Percentiles rank a stretch among this genome's conserved stretches.
Evolutionary conservation across 768 basidiomycete species (phyloP).

Genomic region (Kondoa subrosea): DNA sequence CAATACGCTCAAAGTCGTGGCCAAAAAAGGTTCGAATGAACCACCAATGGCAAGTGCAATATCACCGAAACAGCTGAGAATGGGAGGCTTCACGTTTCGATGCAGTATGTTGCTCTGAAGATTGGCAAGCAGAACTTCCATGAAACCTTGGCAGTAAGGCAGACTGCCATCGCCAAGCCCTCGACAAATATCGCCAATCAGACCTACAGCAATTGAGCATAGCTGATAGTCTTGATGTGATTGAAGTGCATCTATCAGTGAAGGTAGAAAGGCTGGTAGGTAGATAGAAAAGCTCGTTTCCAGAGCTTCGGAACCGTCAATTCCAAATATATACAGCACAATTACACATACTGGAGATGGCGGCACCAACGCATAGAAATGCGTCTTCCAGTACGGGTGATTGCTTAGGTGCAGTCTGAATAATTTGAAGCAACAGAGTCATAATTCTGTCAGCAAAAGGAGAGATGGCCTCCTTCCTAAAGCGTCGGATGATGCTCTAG

Average conservation of each 20-base stretch:
- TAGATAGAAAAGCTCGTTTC: slow-evolving; percentile 65
- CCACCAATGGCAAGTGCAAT: slow-evolving; percentile 76
- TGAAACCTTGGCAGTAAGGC: slow-evolving; percentile 71
- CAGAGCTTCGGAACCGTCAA: slow-evolving; percentile 39
- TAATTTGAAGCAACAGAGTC: slow-evolving; percentile 70
- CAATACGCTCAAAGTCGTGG: slow-evolving; percentile 77
- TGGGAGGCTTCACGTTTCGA: slow-evolving; percentile 90
- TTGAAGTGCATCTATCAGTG: slow-evolving; percentile 71
- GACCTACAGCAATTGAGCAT: slow-evolving; percentile 85
- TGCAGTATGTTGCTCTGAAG: slow-evolving; percentile 77
- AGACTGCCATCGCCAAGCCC: slow-evolving; percentile 70
- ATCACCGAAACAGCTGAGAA: slow-evolving; percentile 88
- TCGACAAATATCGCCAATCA: slow-evolving; percentile 90
- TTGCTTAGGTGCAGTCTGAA: slow-evolving; percentile 72
- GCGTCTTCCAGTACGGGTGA: slow-evolving; percentile 92
- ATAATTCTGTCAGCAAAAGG: slow-evolving; percentile 88
- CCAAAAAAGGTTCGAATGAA: slow-evolving; percentile 71
- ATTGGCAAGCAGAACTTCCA: slow-evolving; percentile 80
- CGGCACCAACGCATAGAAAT: slow-evolving; percentile 77
- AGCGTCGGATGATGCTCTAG: slow-evolving; percentile 72
- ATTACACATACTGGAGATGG: slow-evolving; percentile 39
- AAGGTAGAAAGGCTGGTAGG: slow-evolving; percentile 67
- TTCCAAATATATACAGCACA: background rate
- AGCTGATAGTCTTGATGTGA: slow-evolving; percentile 88
- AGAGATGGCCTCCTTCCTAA: slow-evolving; percentile 54